These are phyloP conservation scores for Acanthamoeba divionensis DNA, from an alignment of 208 protist species.

Conservation along the genomic window DNA sequence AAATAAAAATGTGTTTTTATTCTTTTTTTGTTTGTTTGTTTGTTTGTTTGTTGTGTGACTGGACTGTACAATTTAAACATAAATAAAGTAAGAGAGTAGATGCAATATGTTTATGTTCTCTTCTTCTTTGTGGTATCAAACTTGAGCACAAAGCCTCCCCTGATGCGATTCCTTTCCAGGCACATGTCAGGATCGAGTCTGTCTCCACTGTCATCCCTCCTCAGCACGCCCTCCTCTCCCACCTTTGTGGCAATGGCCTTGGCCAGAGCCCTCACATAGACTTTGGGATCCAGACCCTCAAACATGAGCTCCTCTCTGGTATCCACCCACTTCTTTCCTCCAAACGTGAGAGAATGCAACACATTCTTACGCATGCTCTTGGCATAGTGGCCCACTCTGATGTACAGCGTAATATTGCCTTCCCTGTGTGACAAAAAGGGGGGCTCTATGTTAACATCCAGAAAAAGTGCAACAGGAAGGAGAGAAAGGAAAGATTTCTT, in stretches of 20 bases:
- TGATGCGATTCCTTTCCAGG: background rate
- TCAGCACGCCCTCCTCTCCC: background rate
- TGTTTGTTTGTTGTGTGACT: too few relatives aligned
- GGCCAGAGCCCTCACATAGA: background rate
- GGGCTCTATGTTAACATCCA: too few relatives aligned
- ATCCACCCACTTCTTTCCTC: slow-evolving; percentile 9
- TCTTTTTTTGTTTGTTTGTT: too few relatives aligned
- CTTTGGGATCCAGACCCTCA: background rate
- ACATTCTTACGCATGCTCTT: background rate
- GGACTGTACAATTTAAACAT: too few relatives aligned
- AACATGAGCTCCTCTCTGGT: background rate
- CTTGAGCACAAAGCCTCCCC: background rate
- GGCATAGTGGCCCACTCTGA: slow-evolving; percentile 25
- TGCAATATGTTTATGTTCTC: too few relatives aligned
- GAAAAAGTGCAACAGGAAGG: too few relatives aligned
- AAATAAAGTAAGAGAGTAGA: too few relatives aligned
- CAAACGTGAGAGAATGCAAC: background rate
- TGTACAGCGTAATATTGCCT: slow-evolving; percentile 25
- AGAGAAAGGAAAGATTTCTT: too few relatives aligned
- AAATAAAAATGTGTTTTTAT: too few relatives aligned
- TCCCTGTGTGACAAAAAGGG: too few relatives aligned
- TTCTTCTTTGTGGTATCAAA: slow-evolving; percentile 31
- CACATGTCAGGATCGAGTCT: background rate
- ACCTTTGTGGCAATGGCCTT: background rate
- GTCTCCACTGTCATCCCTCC: slow-evolving; percentile 20